Conservation (phyloP, 345 rosid species). For the Syzygium oleosum region DNA sequence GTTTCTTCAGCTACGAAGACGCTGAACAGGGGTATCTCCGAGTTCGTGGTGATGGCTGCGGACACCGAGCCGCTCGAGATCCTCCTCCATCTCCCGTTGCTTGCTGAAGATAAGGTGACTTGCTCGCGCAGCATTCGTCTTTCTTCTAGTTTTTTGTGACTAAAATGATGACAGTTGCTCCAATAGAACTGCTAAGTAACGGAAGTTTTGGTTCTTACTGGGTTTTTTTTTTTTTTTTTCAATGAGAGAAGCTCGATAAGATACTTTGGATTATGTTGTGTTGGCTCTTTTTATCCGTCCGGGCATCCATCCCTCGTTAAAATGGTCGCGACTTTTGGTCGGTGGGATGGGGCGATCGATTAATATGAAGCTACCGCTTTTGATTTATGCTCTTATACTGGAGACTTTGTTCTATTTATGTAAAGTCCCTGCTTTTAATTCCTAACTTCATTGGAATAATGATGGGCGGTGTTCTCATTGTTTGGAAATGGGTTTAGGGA, state of each 20-base stretch:
- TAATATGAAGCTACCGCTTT: background rate
- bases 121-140: constrained; percentile 18
- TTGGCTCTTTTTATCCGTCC: background rate
- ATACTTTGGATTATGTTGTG: background rate
- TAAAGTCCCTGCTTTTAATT: background rate
- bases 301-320: background rate
- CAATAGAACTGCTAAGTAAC: background rate
- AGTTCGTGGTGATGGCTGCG: constrained; percentile 84
- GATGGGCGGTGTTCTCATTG: background rate
- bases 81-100: constrained; percentile 85
- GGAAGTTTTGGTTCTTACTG: background rate
- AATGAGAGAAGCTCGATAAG: background rate
- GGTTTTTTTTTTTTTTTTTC: fast-evolving
- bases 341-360: background rate
- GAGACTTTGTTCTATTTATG: background rate
- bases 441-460: background rate
- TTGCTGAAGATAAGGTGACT: constrained; percentile 91
- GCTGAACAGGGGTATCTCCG: constrained; percentile 87
- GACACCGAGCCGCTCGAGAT: constrained; percentile 96
- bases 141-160: background rate
- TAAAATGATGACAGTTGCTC: background rate
- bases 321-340: background rate
- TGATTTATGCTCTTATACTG: background rate
- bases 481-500: background rate
- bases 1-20: constrained; percentile 77